Conservation (phyloP, 768 basidiomycete species). For the Boletellus sp. region DNA sequence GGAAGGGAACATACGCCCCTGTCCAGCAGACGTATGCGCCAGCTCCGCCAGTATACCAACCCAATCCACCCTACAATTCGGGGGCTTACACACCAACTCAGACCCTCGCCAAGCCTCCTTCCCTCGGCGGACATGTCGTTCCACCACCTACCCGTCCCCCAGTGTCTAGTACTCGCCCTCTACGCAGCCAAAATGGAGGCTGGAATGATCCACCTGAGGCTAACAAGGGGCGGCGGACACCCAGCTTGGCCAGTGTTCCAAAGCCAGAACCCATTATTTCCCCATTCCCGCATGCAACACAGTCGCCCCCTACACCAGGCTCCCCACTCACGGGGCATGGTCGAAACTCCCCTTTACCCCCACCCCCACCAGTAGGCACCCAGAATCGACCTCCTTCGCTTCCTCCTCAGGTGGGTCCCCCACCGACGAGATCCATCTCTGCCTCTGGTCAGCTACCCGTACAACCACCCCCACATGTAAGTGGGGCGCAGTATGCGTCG, state of each 20-base stretch:
- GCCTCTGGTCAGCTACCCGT: conserved; percentile 35
- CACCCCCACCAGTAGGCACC: conserved; percentile 47
- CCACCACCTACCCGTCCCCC: conserved; percentile 43
- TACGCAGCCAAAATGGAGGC: conserved; percentile 67
- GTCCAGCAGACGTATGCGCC: conserved; percentile 35
- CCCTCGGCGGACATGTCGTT: conserved; percentile 35
- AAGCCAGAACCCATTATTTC: conserved; percentile 77
- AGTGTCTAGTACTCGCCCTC: conserved; percentile 49
- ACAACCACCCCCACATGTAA: conserved; percentile 37
- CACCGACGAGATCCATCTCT: conserved; percentile 30
- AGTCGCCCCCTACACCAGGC: conserved; percentile 43
- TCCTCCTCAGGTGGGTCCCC: conserved; percentile 36
- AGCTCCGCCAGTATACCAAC: conserved; percentile 14
- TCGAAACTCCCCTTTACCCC: conserved; percentile 30
- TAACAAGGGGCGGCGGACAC: conserved; percentile 45
- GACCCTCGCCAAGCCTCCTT: conserved; percentile 40
- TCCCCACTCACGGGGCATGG: conserved; percentile 45
- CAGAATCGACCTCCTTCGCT: conserved; percentile 46
- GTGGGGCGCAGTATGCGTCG: conserved; percentile 29
- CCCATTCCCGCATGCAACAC: conserved; percentile 78
- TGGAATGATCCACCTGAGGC: conserved; percentile 86
- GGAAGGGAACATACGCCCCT: conserved; percentile 17
- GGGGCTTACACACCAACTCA: conserved; percentile 14
- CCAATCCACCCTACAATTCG: not conserved
- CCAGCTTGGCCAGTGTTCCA: conserved; percentile 42